Base-by-base conservation (phyloP, 2,329 filamentous ascomycete species). In the Falciphora oryzae region DNA sequence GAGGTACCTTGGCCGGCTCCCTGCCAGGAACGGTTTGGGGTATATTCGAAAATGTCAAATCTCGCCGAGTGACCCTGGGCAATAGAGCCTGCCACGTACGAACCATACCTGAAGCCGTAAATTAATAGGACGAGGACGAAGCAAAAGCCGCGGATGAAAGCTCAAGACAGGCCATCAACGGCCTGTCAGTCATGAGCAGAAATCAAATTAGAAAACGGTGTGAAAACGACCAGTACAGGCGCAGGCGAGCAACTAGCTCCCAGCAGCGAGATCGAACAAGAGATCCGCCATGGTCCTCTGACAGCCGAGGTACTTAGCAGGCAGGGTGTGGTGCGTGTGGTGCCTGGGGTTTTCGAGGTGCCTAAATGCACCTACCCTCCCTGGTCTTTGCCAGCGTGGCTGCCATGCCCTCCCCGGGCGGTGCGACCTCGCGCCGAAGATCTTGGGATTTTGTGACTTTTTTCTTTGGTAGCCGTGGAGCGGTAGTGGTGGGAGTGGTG, bases 81-180 rank as follows among this genome's bases (percentile, higher is more conserved):
- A 25, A 8, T 44, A 27, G 22, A 53, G 44, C 8, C 31, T 61
- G 32, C n/a, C 59, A 44, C 22, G 27, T n/a, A n/a, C 44, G 50
- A 56, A 63, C 65, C 68, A 69, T 70, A 72, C 71, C 68, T 72
- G 71, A 70, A 68, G 50, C 56, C 63, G 65, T 66, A 71, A 68
- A 71, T 71, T 72, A 73, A 72, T 69, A 70, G 65, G 38, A 63
- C 61, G 53, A 63, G 22, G 56, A 58, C 53, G 32, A 63, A 58
- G 31, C 28, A 22, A 27, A 29, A 50, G 16, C 6, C 6, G 44
- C 22, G 16, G 44, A n/a, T 7, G 6, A 50, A 50, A 4, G 44
- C n/a, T 10, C 44, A 44, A 44, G 44, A 53, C 22, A 10, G 5
- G 44, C 44, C 44, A 11, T 50, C 18, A n/a, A 50, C 22, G 44